Base-by-base conservation (phyloP, 2,329 filamentous ascomycete species). In the Dactylellina drechsleri region DNA sequence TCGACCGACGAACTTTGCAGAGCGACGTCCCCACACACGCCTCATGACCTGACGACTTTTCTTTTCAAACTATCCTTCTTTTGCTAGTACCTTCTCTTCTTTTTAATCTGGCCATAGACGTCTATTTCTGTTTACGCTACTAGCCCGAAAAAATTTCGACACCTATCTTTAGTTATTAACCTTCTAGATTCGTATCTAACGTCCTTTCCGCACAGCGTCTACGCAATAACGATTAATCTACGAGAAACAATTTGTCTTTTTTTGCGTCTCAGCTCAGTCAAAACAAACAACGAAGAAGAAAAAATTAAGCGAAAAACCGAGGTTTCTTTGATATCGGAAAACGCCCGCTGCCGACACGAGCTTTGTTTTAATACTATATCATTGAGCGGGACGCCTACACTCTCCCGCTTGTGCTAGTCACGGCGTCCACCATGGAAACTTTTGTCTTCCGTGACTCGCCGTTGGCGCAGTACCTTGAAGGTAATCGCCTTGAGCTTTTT, bases 381-480 rank as follows among this genome's bases (percentile, higher is more conserved):
- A 47, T 47, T 10, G 43, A 47, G 16, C 13, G 15, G 43, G 16
- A 47, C 13, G 43, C 50, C 53, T 43, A 43, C 18, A 43, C 40
- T 41, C 54, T 18, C 26, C 18, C 23, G 15, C 43, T 61, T 45
- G 65, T 68, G 56, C 65, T 13, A 61, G 56, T 16, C 56, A 56
- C 66, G 57, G 49, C 40, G n/a, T 45, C 76, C 74, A 82, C 79
- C 82, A 95, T 97, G 93, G 93, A 97, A 87, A 89, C 91, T 80
- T 86, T 97, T 80, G 88, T 97, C 79, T 91, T 91, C 83, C 88
- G 95, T 84, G 89, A 93, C 84, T 91, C 92, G 81, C 93, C 93
- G 79, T 86, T 97, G 83, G 93, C 92, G 81, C 89, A 91, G 80
- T 95, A 95, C 84, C 88, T 97, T 79, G 90, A 93, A 88, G 93